A percentile compares a stretch with the other conserved stretches of the same genome.
These are phyloP conservation scores for Cokeromyces recurvatus DNA, from an alignment of 371 early-diverging fungal genomes.

Conservation along the genomic window DNA sequence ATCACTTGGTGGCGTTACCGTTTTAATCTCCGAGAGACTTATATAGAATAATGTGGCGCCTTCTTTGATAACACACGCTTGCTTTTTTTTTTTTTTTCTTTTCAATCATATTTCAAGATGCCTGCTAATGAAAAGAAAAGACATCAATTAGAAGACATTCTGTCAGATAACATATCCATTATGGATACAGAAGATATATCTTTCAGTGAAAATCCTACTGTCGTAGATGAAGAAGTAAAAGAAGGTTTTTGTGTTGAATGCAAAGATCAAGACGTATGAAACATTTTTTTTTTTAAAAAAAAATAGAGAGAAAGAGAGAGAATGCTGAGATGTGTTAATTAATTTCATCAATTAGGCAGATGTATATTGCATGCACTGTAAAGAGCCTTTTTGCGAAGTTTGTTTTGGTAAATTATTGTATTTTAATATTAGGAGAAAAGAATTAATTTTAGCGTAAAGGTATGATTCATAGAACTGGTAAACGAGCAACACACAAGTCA, in stretches of 20 bases:
- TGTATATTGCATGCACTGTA: constrained; percentile 69
- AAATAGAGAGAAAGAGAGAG: too few relatives aligned
- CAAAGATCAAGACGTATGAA: constrained; percentile 73
- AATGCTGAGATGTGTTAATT: too few relatives aligned
- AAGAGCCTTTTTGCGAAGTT: constrained; percentile 88
- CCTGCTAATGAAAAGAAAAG: constrained; percentile 14
- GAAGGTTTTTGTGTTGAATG: constrained; percentile 88
- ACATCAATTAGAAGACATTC: constrained; percentile 37
- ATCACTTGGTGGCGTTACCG: too few relatives aligned
- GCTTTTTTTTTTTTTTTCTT: too few relatives aligned
- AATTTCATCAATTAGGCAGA: constrained; percentile 51
- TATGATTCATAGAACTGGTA: constrained; percentile 87
- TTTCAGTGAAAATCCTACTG: constrained; percentile 22
- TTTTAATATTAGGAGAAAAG: too few relatives aligned
- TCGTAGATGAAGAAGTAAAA: constrained; percentile 22
- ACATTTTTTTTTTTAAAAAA: neutral
- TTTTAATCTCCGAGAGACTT: too few relatives aligned
- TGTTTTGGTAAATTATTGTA: constrained; percentile 72
- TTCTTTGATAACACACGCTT: too few relatives aligned
- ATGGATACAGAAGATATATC: constrained; percentile 43
- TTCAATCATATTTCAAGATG: neutral
- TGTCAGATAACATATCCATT: constrained; percentile 42
- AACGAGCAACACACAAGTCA: constrained; percentile 58
- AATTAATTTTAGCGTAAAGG: too few relatives aligned
- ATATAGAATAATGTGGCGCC: too few relatives aligned